Evolutionary conservation across 2,329 filamentous ascomycete genomes (phyloP).

Genomic region (Clonostachys sp.): DNA sequence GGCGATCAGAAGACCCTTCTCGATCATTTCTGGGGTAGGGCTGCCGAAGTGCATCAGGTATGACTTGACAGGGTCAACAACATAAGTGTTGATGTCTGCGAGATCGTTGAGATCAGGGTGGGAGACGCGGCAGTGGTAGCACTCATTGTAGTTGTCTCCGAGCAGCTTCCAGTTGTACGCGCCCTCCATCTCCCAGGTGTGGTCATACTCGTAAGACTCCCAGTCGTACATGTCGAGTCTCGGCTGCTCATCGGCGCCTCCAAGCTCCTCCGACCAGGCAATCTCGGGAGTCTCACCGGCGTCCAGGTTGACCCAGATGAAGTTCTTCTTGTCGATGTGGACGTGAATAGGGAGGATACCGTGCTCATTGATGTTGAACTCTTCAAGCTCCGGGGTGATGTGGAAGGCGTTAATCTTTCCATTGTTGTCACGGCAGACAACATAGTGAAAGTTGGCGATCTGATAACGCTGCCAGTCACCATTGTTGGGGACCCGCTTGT

Average conservation of each 20-base stretch:
- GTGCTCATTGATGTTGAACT: constrained; percentile 52
- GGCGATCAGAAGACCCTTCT: constrained; percentile 35
- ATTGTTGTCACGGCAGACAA: constrained; percentile 43
- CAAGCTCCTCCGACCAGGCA: constrained; percentile 47
- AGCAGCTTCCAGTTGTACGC: constrained; percentile 58
- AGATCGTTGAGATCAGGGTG: constrained; percentile 53
- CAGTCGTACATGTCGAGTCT: constrained; percentile 41
- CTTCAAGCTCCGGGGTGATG: constrained; percentile 50
- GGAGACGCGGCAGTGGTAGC: constrained; percentile 57
- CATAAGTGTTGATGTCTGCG: constrained; percentile 52
- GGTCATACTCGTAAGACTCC: constrained; percentile 52
- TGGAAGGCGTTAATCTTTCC: constrained; percentile 56
- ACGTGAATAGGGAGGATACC: constrained; percentile 51
- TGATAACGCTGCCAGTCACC: constrained; percentile 55
- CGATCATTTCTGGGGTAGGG: constrained; percentile 40
- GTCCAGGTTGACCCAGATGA: constrained; percentile 57
- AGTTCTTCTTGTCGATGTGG: constrained; percentile 46
- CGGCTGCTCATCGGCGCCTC: constrained; percentile 36
- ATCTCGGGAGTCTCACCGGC: constrained; percentile 36
- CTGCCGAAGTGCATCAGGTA: constrained; percentile 46
- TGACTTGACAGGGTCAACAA: constrained; percentile 38
- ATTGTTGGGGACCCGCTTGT: constrained; percentile 8
- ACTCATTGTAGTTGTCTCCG: constrained; percentile 62
- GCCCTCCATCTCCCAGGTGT: constrained; percentile 51
- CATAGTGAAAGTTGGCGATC: constrained; percentile 50